Conservation (phyloP, 2,329 filamentous ascomycete genomes). For the Xylariales sp. region DNA sequence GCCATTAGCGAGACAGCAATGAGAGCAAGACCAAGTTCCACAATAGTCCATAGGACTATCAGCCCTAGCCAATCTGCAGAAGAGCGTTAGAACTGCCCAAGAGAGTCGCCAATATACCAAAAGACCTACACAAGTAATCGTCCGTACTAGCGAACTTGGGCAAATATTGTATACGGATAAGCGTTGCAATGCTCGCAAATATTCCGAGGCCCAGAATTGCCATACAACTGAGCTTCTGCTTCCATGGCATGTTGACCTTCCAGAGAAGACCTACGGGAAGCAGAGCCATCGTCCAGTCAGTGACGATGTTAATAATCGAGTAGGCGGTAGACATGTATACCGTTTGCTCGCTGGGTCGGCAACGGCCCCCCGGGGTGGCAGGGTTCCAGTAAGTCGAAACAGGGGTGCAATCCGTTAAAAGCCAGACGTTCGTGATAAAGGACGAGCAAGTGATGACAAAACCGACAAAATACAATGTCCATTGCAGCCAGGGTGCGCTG, state of each 20-base stretch:
- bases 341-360: background rate
- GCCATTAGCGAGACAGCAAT: background rate
- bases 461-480: slow-evolving; percentile 2
- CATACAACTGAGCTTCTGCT: slow-evolving; percentile 1
- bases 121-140: slow-evolving; percentile 1
- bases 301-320: background rate
- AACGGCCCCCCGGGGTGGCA: background rate
- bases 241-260: background rate
- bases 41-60: too few relatives aligned
- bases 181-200: background rate
- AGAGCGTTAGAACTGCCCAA: too few relatives aligned
- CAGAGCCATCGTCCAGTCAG: background rate
- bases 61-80: too few relatives aligned
- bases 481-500: background rate
- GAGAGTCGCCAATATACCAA: too few relatives aligned
- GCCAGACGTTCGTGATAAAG: slow-evolving; percentile 5
- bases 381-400: slow-evolving; percentile 5
- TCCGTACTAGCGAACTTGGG: background rate
- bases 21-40: background rate
- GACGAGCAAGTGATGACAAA: background rate
- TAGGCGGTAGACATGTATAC: slow-evolving; percentile 3
- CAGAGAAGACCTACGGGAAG: background rate
- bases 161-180: background rate
- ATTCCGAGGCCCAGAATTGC: background rate
- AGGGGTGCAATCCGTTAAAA: slow-evolving; percentile 5